These are phyloP conservation scores for Capsicum baccatum DNA, from an alignment of 257 asterid species.

Conservation along the genomic window DNA sequence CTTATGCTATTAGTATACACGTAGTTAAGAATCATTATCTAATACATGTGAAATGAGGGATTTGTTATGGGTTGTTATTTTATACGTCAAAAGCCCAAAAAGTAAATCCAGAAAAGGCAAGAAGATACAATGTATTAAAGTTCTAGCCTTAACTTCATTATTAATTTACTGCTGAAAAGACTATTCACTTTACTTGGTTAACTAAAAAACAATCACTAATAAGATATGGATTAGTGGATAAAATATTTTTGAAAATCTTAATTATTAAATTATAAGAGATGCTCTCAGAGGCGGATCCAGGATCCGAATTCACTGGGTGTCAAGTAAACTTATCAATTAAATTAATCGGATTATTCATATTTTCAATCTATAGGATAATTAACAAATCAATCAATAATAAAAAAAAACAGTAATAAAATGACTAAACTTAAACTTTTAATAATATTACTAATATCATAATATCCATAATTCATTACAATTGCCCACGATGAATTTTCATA, in stretches of 20 bases:
- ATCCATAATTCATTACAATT: no score
- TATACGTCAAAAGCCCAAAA: conserved; percentile 21
- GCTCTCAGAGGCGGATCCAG: background rate
- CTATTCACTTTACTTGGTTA: conserved; percentile 18
- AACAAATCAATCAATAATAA: no score
- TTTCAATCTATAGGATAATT: no score
- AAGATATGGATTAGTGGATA: background rate
- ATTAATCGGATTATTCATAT: no score
- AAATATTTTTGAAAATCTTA: background rate
- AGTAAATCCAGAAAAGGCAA: background rate
- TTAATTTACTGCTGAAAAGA: conserved; percentile 1
- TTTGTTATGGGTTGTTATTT: background rate
- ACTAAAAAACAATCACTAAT: background rate
- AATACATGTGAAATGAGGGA: background rate
- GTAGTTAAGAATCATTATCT: background rate
- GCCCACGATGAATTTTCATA: no score
- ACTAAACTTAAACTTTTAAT: no score
- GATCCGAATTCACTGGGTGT: no score
- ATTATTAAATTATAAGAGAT: background rate
- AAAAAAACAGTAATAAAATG: no score
- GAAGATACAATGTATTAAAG: conserved; percentile 15
- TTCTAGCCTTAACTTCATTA: conserved; percentile 12
- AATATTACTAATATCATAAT: no score
- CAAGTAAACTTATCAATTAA: no score
- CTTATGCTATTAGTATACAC: background rate